Conservation (phyloP, 305 asterid genomes). For the Plantago coronopus region DNA sequence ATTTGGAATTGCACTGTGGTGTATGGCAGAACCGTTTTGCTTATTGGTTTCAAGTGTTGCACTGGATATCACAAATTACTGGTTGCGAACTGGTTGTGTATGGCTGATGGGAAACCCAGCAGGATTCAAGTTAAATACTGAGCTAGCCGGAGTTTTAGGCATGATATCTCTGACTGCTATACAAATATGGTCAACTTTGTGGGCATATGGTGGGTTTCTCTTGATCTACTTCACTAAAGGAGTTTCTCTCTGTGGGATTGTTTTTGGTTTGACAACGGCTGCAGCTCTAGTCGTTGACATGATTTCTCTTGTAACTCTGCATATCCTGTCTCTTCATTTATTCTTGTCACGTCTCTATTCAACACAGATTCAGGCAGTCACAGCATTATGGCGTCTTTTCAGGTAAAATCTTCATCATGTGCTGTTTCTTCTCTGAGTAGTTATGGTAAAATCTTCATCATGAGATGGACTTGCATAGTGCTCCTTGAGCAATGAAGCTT, state of each 20-base stretch:
- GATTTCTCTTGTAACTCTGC: conserved; percentile 62
- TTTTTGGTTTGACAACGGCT: conserved; percentile 75
- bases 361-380: conserved; percentile 68
- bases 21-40: conserved; percentile 49
- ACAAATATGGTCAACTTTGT: conserved; percentile 90
- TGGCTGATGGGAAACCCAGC: conserved; percentile 99
- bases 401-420: conserved; percentile 40
- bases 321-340: conserved; percentile 63
- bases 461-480: conserved; percentile 7
- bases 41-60: conserved; percentile 49
- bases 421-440: not conserved
- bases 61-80: conserved; percentile 60
- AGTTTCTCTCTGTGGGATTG: conserved; percentile 61
- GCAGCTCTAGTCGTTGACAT: conserved; percentile 67
- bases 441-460: too few species aligned
- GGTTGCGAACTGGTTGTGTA: conserved; percentile 85
- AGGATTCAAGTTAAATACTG: conserved; percentile 93
- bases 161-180: conserved; percentile 73
- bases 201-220: conserved; percentile 60
- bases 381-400: conserved; percentile 97
- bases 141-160: conserved; percentile 94
- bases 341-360: conserved; percentile 72
- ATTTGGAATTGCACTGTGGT: conserved; percentile 60
- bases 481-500: conserved; percentile 1
- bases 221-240: conserved; percentile 50